Conservation (phyloP, 1,284 basidiomycete species). For the Bjerkandera adusta region DNA sequence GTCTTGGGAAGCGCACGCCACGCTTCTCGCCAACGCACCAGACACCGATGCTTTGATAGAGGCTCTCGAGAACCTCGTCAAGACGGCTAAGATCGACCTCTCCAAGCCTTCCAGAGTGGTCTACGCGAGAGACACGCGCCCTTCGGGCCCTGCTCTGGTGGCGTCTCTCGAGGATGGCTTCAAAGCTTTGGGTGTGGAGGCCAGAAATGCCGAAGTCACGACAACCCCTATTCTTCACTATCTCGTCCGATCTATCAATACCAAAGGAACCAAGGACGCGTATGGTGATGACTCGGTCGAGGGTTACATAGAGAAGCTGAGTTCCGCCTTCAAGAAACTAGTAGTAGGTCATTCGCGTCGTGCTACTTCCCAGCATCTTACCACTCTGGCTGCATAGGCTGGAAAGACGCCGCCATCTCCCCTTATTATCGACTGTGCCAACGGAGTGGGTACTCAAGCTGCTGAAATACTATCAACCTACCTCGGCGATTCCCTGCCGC, state of each 20-base stretch:
- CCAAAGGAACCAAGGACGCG: slow-evolving; percentile 68
- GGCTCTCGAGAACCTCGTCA: slow-evolving; percentile 65
- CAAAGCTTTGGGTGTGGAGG: slow-evolving; percentile 61
- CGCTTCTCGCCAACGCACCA: slow-evolving; percentile 84
- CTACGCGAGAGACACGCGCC: slow-evolving; percentile 92
- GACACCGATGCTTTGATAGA: slow-evolving; percentile 73
- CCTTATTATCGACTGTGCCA: slow-evolving; percentile 92
- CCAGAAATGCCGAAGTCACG: slow-evolving; percentile 78
- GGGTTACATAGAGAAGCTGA: slow-evolving; percentile 88
- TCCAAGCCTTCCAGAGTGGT: slow-evolving; percentile 79
- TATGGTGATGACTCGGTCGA: slow-evolving; percentile 86
- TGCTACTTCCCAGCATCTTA: slow-evolving; percentile 11
- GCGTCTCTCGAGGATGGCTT: slow-evolving; percentile 85
- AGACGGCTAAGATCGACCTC: slow-evolving; percentile 75
- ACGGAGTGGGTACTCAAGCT: slow-evolving; percentile 89
- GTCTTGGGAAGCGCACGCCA: slow-evolving; percentile 92
- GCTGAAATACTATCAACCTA: slow-evolving; percentile 56
- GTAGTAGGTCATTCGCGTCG: slow-evolving; percentile 54
- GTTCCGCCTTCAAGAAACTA: slow-evolving; percentile 84
- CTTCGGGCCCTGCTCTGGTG: slow-evolving; percentile 84
- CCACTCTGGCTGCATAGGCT: no score
- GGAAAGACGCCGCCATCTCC: slow-evolving; percentile 60
- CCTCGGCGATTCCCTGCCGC: slow-evolving; percentile 52
- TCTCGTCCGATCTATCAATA: slow-evolving; percentile 89
- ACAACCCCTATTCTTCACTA: slow-evolving; percentile 98